Conservation (phyloP, 2,329 filamentous ascomycete species). For the Aspergillus sp. region DNA sequence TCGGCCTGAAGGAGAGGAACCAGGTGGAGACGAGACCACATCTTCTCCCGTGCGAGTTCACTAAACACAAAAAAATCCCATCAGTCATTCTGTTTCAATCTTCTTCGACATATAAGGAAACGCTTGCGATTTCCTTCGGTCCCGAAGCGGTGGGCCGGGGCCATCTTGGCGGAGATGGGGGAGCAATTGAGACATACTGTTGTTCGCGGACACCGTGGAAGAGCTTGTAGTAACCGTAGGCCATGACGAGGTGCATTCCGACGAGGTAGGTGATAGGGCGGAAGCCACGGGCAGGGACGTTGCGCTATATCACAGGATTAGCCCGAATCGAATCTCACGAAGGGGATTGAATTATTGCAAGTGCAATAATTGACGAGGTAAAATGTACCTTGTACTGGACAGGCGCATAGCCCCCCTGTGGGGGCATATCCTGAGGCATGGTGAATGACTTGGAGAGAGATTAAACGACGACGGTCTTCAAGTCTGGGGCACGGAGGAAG, state of each 20-base stretch:
- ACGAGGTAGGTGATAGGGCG: constrained; percentile 73
- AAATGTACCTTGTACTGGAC: constrained; percentile 87
- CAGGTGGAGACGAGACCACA: constrained; percentile 94
- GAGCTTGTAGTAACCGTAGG: constrained; percentile 85
- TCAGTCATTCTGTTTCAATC: no score
- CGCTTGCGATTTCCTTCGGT: background rate
- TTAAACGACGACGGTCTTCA: constrained; percentile 5
- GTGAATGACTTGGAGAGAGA: constrained; percentile 26
- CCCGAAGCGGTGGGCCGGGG: background rate
- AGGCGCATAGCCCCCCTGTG: constrained; percentile 86
- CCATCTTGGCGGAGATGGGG: background rate
- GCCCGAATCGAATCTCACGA: no score
- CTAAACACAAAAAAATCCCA: constrained; percentile 40
- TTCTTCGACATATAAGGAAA: background rate
- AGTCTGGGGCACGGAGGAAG: constrained; percentile 19
- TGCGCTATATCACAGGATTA: constrained; percentile 56
- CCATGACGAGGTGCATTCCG: constrained; percentile 72
- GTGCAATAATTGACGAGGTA: constrained; percentile 2
- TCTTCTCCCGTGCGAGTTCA: constrained; percentile 93
- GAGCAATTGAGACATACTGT: constrained; percentile 59
- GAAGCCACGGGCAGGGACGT: constrained; percentile 87
- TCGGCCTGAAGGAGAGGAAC: constrained; percentile 93
- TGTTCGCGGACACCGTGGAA: constrained; percentile 81
- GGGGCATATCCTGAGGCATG: constrained; percentile 98
- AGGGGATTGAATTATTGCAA: no score